Conservation (phyloP, 768 basidiomycete species). For the Russula abietina region DNA sequence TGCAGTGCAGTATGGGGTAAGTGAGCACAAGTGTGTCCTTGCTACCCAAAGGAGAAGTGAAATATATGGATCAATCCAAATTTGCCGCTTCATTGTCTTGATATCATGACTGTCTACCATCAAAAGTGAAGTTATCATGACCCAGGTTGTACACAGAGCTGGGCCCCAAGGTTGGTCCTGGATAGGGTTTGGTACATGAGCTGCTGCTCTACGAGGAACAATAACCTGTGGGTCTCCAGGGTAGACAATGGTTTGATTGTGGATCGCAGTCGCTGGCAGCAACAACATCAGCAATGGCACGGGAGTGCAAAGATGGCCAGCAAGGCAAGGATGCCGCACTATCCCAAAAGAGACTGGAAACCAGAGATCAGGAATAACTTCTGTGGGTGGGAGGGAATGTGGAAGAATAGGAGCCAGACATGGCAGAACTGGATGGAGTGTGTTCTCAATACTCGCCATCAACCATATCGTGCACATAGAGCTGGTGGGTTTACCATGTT, state of each 20-base stretch:
- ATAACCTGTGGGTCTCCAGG: constrained; percentile 71
- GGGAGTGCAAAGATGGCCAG: constrained; percentile 47
- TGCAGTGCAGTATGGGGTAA: no score
- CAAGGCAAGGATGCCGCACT: constrained; percentile 38
- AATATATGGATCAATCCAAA: no score
- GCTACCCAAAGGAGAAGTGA: no score
- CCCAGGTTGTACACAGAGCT: no score
- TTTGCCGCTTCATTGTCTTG: no score
- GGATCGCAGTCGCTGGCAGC: no score
- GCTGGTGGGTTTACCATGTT: constrained; percentile 47
- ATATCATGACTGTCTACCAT: no score
- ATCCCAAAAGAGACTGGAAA: constrained; percentile 41
- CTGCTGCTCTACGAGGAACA: constrained; percentile 58
- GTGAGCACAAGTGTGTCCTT: no score
- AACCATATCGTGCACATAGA: constrained; percentile 71
- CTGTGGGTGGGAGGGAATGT: constrained; percentile 71
- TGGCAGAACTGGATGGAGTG: constrained; percentile 47
- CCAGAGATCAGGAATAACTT: constrained; percentile 65
- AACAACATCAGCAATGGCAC: constrained; percentile 65
- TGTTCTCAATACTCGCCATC: constrained; percentile 39
- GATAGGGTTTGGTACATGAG: constrained; percentile 49
- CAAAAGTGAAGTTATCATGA: no score
- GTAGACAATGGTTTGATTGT: constrained; percentile 60
- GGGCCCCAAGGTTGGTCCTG: constrained; percentile 64
- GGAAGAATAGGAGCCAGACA: constrained; percentile 66